Conservation (phyloP, 345 rosid genomes). For the Brassica juncea region DNA sequence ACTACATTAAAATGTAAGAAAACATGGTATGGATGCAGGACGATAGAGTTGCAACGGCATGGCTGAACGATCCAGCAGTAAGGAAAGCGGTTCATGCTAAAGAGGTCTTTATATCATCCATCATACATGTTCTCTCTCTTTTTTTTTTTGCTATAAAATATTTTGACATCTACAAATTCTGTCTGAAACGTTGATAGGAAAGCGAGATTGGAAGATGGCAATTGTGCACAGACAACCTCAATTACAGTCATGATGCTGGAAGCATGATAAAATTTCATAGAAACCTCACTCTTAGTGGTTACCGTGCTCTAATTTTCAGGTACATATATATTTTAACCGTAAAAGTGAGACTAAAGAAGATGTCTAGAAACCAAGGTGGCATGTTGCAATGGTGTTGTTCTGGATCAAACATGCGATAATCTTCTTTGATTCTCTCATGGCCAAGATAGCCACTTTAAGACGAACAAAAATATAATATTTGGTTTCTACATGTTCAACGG, state of each 20-base stretch:
- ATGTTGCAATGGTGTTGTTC: not conserved
- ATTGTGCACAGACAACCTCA: conserved; percentile 50
- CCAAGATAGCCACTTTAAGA: not conserved
- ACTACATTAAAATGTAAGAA: not conserved
- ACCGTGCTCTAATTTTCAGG: conserved; percentile 85
- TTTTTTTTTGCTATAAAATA: not conserved
- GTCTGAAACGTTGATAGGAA: conserved; percentile 38
- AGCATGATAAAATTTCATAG: conserved; percentile 85
- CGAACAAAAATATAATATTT: not conserved
- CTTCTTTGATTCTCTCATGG: not conserved
- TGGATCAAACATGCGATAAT: not conserved
- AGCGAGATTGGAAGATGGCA: conserved; percentile 53
- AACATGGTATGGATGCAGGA: conserved; percentile 45
- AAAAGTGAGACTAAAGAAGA: not conserved
- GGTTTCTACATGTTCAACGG: not conserved
- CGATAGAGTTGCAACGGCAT: conserved; percentile 71
- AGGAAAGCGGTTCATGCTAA: conserved; percentile 76
- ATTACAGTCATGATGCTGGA: conserved; percentile 51
- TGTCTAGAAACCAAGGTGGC: not conserved
- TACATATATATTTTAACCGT: conserved; percentile 18
- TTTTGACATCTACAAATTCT: conserved; percentile 6
- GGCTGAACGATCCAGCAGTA: conserved; percentile 71
- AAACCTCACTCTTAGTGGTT: conserved; percentile 74
- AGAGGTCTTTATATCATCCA: conserved; percentile 43
- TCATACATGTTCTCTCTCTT: not conserved